A percentile compares a stretch with the other conserved stretches of the same genome.
phyloP scores from a whole-genome alignment of 139 green algal genomes.

The Chlorella sp. region DNA sequence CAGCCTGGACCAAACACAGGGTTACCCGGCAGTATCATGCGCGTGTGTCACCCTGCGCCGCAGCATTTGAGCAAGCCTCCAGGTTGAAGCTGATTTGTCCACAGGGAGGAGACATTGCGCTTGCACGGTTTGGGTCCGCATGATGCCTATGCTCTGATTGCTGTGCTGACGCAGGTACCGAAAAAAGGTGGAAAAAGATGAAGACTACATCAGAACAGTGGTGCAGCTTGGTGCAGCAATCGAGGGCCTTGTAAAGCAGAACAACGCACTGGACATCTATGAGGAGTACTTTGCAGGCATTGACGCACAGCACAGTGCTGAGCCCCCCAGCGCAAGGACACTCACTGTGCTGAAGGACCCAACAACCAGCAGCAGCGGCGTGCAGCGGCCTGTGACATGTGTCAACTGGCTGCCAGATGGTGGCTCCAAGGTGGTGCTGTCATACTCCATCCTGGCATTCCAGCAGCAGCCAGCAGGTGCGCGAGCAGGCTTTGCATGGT shows the following conservation, averaged over 20 bases:
- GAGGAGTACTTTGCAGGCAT: slow-evolving; percentile 80
- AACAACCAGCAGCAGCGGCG: slow-evolving; percentile 39
- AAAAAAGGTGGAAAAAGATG: slow-evolving; percentile 92
- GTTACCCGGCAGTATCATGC: no score
- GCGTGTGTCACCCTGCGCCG: no score
- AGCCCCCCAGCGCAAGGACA: slow-evolving; percentile 63
- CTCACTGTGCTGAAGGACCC: slow-evolving; percentile 83
- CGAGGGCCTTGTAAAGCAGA: slow-evolving; percentile 84
- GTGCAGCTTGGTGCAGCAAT: slow-evolving; percentile 48
- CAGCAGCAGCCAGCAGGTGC: slow-evolving; percentile 78
- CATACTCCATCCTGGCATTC: slow-evolving; percentile 82
- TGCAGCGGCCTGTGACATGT: slow-evolving; percentile 53
- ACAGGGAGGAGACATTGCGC: no score
- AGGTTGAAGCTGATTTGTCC: no score
- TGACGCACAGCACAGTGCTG: slow-evolving; percentile 48
- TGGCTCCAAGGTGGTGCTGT: slow-evolving; percentile 54
- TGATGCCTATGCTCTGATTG: no score
- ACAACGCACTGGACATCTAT: slow-evolving; percentile 96
- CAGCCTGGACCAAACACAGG: no score
- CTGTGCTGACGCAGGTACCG: no score
- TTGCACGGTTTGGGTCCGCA: no score
- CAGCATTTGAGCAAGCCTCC: no score
- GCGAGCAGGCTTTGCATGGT: no score
- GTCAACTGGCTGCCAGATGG: slow-evolving; percentile 79
- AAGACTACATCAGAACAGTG: slow-evolving; percentile 88